Conservation (phyloP, 768 basidiomycete species). For the Trametes sanguinea region DNA sequence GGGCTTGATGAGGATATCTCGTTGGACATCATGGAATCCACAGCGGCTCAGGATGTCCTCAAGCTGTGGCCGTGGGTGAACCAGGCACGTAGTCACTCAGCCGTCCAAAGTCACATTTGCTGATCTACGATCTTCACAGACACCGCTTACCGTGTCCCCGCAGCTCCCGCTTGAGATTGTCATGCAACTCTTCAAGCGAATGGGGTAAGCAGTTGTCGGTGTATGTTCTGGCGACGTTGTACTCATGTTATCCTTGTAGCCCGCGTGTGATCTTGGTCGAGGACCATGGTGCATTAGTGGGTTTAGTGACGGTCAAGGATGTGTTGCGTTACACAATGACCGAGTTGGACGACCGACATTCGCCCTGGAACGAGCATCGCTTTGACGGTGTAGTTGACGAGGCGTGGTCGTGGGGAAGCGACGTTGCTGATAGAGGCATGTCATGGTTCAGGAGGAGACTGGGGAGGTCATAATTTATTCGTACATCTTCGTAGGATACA, state of each 20-base stretch:
- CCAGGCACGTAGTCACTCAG: conserved; percentile 56
- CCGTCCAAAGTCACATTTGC: neutral
- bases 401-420: conserved; percentile 26
- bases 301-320: conserved; percentile 95
- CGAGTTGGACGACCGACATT: conserved; percentile 26
- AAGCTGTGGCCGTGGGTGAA: conserved; percentile 93
- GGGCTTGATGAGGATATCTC: conserved; percentile 71
- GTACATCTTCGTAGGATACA: conserved; percentile 11
- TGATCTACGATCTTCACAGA: conserved; percentile 48
- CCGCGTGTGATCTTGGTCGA: conserved; percentile 97
- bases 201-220: conserved; percentile 71
- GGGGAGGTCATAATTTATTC: conserved; percentile 19
- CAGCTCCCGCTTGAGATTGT: conserved; percentile 94
- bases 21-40: conserved; percentile 62
- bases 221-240: neutral
- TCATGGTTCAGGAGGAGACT: conserved; percentile 18
- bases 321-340: conserved; percentile 80
- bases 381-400: conserved; percentile 33
- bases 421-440: conserved; percentile 8
- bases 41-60: conserved; percentile 56
- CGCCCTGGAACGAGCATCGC: conserved; percentile 31
- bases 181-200: conserved; percentile 95
- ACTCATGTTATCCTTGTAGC: conserved; percentile 42
- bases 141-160: conserved; percentile 89
- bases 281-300: conserved; percentile 77